A percentile compares a stretch with the other conserved stretches of the same genome.
phyloP scores from a whole-genome alignment of 352 stramenopile species.

The Phytophthora aleatoria region DNA sequence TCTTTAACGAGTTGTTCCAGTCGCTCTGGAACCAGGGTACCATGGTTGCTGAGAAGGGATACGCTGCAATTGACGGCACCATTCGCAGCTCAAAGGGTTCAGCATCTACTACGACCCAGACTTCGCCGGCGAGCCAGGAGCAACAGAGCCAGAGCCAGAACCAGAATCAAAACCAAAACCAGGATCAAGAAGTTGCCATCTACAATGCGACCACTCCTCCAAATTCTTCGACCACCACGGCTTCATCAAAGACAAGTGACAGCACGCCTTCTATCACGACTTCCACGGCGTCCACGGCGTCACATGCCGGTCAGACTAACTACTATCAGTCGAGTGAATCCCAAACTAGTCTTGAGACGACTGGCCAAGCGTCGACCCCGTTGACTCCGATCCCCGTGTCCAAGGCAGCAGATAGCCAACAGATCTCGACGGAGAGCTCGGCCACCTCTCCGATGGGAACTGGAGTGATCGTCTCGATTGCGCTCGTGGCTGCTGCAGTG shows the following conservation, averaged over 20 bases:
- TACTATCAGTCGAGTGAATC: conserved; percentile 17
- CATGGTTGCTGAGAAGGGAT: conserved; percentile 53
- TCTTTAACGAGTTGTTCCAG: conserved; percentile 64
- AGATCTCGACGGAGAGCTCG: conserved; percentile 41
- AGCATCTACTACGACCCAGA: conserved; percentile 13
- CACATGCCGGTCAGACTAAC: conserved; percentile 8
- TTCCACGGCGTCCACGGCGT: neutral
- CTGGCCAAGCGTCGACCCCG: conserved; percentile 6
- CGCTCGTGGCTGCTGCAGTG: conserved; percentile 42
- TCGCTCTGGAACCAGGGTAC: conserved; percentile 72
- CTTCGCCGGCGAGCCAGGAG: conserved; percentile 1
- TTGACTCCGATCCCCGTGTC: conserved; percentile 7
- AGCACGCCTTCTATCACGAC: conserved; percentile 12
- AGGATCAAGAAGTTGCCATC: conserved; percentile 8
- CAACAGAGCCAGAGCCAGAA: conserved; percentile 10
- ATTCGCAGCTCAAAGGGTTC: conserved; percentile 21
- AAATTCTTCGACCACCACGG: neutral
- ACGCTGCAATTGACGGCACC: conserved; percentile 41
- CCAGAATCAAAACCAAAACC: conserved; percentile 1
- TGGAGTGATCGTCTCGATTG: conserved; percentile 46
- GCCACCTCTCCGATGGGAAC: conserved; percentile 19
- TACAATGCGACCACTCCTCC: conserved; percentile 20
- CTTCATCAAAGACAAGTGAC: neutral
- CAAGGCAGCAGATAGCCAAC: conserved; percentile 18
- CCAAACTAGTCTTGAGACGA: conserved; percentile 13